Conservation (phyloP, 345 rosid species). For the Limnanthes douglasii region DNA sequence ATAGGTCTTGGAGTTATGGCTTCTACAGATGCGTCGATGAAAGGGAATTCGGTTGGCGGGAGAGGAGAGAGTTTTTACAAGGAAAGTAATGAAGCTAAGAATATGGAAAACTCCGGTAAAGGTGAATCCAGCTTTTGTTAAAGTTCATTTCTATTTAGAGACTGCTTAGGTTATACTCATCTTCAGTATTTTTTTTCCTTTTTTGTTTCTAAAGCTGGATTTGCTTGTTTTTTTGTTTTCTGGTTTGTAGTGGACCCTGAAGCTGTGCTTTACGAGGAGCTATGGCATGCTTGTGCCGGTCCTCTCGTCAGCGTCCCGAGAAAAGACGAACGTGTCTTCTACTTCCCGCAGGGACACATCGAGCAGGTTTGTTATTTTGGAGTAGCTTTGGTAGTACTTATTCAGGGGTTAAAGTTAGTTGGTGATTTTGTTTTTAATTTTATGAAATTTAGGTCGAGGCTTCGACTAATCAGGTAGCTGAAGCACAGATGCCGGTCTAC, state of each 20-base stretch:
- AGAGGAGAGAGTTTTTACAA: slow-evolving; percentile 28
- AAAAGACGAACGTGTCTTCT: slow-evolving; percentile 56
- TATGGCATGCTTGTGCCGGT: slow-evolving; percentile 97
- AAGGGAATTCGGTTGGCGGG: slow-evolving; percentile 15
- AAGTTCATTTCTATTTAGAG: slow-evolving; percentile 2
- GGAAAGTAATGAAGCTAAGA: slow-evolving; percentile 14
- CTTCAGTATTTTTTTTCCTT: not conserved
- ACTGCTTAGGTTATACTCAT: slow-evolving; percentile 3
- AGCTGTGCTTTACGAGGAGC: slow-evolving; percentile 54
- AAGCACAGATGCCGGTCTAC: slow-evolving; percentile 67
- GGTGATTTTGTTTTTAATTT: not conserved
- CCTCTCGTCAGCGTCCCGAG: slow-evolving; percentile 71
- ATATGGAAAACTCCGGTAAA: not conserved
- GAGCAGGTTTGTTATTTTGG: slow-evolving; percentile 44
- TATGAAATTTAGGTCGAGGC: slow-evolving; percentile 52
- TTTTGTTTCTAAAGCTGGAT: not conserved
- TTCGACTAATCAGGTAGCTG: slow-evolving; percentile 59
- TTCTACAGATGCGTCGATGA: slow-evolving; percentile 26
- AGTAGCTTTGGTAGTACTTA: not conserved
- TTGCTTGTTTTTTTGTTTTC: not conserved
- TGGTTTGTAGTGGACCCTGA: slow-evolving; percentile 29
- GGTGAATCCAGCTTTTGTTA: slow-evolving; percentile 23
- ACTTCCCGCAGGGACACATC: slow-evolving; percentile 90
- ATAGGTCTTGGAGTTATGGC: slow-evolving; percentile 12
- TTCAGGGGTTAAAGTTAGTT: not conserved